A percentile compares a stretch with the other conserved stretches of the same genome.
phyloP scores from a whole-genome alignment of 257 asterid species.

The Salvia rosmarinus region DNA sequence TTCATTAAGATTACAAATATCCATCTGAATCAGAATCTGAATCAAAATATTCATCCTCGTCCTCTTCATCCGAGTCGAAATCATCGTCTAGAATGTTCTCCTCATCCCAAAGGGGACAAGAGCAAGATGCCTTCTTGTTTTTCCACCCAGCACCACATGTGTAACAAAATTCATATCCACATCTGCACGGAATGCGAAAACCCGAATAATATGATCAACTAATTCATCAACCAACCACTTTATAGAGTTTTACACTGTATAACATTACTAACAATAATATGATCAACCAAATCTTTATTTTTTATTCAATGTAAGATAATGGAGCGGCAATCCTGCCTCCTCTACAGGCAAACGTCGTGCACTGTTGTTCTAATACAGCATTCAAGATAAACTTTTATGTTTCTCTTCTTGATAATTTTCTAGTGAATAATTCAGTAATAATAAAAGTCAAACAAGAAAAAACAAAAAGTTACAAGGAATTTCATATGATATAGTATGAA shows the following conservation, averaged over 20 bases:
- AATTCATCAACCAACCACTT: background rate
- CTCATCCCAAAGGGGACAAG: conserved; percentile 76
- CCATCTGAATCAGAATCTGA: conserved; percentile 37
- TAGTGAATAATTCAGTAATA: background rate
- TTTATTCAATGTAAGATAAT: background rate
- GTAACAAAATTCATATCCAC: conserved; percentile 80
- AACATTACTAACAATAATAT: too few species aligned
- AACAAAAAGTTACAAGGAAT: background rate
- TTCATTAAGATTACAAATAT: background rate
- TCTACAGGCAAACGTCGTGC: background rate
- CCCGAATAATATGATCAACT: background rate
- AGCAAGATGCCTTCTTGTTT: conserved; percentile 63
- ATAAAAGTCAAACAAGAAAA: background rate
- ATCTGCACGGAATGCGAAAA: conserved; percentile 49
- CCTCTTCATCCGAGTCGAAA: conserved; percentile 24
- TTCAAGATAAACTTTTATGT: background rate
- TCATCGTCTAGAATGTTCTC: conserved; percentile 43
- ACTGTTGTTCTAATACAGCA: too few species aligned
- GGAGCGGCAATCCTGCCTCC: background rate
- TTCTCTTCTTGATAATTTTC: conserved; percentile 6
- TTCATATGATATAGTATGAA: conserved; percentile 1
- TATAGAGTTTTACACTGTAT: too few species aligned
- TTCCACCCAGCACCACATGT: conserved; percentile 85
- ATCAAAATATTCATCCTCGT: conserved; percentile 12
- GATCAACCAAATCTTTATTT: too few species aligned